These are phyloP conservation scores for Berkeleyomyces basicola DNA, from an alignment of 2,329 filamentous ascomycete genomes.

Conservation along the genomic window DNA sequence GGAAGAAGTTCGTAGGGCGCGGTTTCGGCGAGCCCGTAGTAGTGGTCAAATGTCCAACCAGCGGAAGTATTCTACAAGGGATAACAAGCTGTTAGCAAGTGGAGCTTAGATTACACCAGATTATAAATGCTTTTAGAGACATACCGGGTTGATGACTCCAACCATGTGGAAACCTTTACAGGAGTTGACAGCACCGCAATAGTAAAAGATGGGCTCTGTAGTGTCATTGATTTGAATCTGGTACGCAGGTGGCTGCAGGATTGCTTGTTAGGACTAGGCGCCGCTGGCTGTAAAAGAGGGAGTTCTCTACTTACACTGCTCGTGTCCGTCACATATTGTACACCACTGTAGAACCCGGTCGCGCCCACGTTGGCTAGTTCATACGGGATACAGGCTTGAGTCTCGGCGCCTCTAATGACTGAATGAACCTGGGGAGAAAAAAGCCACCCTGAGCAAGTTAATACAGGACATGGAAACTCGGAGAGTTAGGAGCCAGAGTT, in stretches of 20 bases:
- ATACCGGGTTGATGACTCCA: slow-evolving; percentile 55
- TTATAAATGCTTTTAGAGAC: slow-evolving; percentile 13
- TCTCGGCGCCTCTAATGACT: slow-evolving; percentile 42
- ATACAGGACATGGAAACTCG: not conserved
- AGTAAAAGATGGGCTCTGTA: slow-evolving; percentile 43
- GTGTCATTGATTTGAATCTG: slow-evolving; percentile 39
- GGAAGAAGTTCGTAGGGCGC: slow-evolving; percentile 38
- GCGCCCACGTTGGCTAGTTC: slow-evolving; percentile 32
- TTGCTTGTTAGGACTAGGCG: not conserved
- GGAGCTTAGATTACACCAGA: not conserved
- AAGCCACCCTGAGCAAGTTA: slow-evolving; percentile 28
- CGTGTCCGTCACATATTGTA: slow-evolving; percentile 27
- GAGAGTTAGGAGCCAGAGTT: not conserved
- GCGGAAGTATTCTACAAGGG: not conserved
- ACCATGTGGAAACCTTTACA: slow-evolving; percentile 55
- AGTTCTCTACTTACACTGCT: slow-evolving; percentile 25
- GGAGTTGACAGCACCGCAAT: slow-evolving; percentile 50
- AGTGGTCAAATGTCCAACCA: slow-evolving; percentile 27
- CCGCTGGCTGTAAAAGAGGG: not conserved
- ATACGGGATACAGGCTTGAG: slow-evolving; percentile 46
- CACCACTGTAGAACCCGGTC: slow-evolving; percentile 38
- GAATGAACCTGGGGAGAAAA: slow-evolving; percentile 50
- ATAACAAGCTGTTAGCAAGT: slow-evolving; percentile 9
- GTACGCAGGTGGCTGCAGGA: slow-evolving; percentile 25
- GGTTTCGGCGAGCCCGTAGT: slow-evolving; percentile 30